Base-by-base conservation (phyloP, 306 rosid species). In the Oemleria cerasiformis region DNA sequence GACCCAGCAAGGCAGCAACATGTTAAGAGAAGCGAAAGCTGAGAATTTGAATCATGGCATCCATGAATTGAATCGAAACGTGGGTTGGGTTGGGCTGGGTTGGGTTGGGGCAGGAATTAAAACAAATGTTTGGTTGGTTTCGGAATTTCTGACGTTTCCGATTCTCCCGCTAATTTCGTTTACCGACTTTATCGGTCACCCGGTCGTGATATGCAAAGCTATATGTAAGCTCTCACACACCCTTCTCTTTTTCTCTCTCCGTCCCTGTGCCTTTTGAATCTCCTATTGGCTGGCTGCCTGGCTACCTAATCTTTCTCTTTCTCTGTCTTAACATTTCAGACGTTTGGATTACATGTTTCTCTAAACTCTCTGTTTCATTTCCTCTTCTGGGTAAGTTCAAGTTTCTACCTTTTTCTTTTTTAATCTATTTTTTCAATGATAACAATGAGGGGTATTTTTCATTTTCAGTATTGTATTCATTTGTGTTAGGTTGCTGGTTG, bases 171-270 rank as follows among this genome's bases (percentile, higher is more conserved):
- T 63, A 65, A 64, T 75, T 57, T 74, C 59, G 47, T 77, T 69
- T 85, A 83, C 88, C 96, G 81, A 84, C 56, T 79, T 87, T 81
- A 3, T 62, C 68, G 92, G 79, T 77, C 81, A 71, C 86, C 84
- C 88, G 71, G 66, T 83, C 82, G 73, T 79, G 87, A 71, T 36
- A 71, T 66, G 57, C 69, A 70, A 83, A 77, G 75, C 86, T 84
- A 83, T 81, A 63, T 72, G 81, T 78, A 85, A 86, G 83, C 86
- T 87, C 71, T 65, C 87, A 60, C 83, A 20, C 74, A 51, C 40
- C 76, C 64, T 71, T 67, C 69, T 72, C 79, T 72, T 64, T 43
- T 69, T 58, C 70, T 57, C 77, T 45, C 57, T 75, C 78, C 67
- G 57, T 70, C 57, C 60, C 62, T 71, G 10, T 71, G 79, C 75